Evolutionary conservation across 768 basidiomycete species (phyloP).

Genomic region (Vishniacozyma victoriae): DNA sequence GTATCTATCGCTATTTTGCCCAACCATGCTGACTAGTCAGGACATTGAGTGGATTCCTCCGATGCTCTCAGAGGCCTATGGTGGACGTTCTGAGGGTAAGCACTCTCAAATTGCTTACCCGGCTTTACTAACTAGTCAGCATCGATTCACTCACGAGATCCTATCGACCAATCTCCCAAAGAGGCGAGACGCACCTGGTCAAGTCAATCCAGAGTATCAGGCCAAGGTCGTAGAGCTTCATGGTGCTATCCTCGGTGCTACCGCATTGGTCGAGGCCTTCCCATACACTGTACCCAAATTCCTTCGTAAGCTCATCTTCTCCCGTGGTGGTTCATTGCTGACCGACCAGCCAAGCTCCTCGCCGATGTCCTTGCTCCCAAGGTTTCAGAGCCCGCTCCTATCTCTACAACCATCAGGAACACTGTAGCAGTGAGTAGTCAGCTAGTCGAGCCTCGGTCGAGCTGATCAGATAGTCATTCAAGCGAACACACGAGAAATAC

Average conservation of each 20-base stretch:
- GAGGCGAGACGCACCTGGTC: slow-evolving; percentile 52
- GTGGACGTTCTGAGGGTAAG: slow-evolving; percentile 75
- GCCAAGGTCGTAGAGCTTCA: slow-evolving; percentile 68
- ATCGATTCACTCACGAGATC: slow-evolving; percentile 71
- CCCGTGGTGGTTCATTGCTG: not conserved
- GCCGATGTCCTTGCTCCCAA: slow-evolving; percentile 73
- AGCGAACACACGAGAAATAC: slow-evolving; percentile 66
- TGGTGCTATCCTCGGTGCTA: slow-evolving; percentile 88
- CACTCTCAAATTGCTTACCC: not conserved
- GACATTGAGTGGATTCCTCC: slow-evolving; percentile 74
- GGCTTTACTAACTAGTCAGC: slow-evolving; percentile 49
- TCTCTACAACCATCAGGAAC: slow-evolving; percentile 79
- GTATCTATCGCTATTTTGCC: slow-evolving; percentile 6
- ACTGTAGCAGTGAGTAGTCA: not conserved
- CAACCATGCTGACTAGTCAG: slow-evolving; percentile 28
- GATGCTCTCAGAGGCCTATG: slow-evolving; percentile 83
- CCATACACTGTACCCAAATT: slow-evolving; percentile 94
- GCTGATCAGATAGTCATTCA: slow-evolving; percentile 13
- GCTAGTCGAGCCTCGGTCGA: slow-evolving; percentile 51
- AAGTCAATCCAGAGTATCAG: slow-evolving; percentile 63
- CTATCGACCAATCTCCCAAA: slow-evolving; percentile 61
- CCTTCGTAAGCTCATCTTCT: slow-evolving; percentile 52
- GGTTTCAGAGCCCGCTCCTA: slow-evolving; percentile 81
- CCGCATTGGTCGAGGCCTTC: slow-evolving; percentile 86
- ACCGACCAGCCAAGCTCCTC: slow-evolving; percentile 59